Base-by-base conservation (phyloP, 345 rosid species). In the Hibiscus syriacus region DNA sequence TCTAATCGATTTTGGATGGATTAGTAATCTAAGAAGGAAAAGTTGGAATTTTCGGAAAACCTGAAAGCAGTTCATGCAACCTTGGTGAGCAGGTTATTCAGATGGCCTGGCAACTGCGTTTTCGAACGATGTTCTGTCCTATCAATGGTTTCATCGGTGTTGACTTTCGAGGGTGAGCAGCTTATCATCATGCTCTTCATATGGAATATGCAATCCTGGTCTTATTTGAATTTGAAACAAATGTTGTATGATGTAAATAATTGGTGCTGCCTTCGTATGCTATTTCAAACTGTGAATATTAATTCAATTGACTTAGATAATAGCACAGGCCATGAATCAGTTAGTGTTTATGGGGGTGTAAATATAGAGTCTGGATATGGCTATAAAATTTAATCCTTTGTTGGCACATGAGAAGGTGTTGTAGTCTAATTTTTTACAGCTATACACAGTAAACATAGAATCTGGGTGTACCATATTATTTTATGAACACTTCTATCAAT, bases 1-100 rank as follows among this genome's bases (percentile, higher is more conserved):
- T 58, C 53, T 90, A 55, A 60, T 87, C 26, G 85, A 87, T 71
- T 86, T 90, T 73, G 84, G 85, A 22, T 87, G 98, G 93, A 67
- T 85, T 45, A 76, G 82, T 75, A 82, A 62, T 53, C 56, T 83
- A 61, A 84, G 73, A 75, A 84, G 87, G 81, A 80, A 81, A 77
- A 78, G 71, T 27, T 83, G 88, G 83, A 80, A 67, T 57, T 70
- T 77, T 69, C 84, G 85, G 83, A 90, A 84, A 75, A 70, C 80
- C 25, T 81, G 75, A 85, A 67, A 55, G 41, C 34, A 48, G 63
- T 25, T 63, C 19, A 22, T 14, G 32, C 32, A 8, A 43, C 69
- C 26, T 5, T 10, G 22, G 58, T 65, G 38, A 11, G 56, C 55
- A 36, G 45, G 38, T 23, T 2, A 10, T 16, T 13, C 11, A 6